Base-by-base conservation (phyloP, 208 protist genomes). In the Crithidia acanthocephali region DNA sequence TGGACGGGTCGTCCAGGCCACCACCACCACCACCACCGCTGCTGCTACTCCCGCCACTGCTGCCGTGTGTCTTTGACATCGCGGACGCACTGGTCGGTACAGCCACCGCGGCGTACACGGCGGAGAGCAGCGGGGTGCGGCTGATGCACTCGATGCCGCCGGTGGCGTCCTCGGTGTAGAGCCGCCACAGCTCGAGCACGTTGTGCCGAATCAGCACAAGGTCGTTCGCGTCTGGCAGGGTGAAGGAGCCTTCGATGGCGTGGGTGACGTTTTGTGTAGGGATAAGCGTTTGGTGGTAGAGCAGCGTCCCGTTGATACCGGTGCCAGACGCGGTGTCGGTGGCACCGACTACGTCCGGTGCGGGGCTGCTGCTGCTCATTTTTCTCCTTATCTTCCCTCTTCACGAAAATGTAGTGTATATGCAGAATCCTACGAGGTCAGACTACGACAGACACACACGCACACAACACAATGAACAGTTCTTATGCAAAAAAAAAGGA, bases 271-370 rank as follows among this genome's bases (percentile, higher is more conserved):
- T 77, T 68, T 94, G 88, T 6, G 91, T 86, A 6, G 88, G 85
- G 35, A 95, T 92, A 9, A 95, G 79, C 1, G 88, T 93, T 52
- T 95, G 91, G 66, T 95, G 91, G 61, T 94, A 95, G 50, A 93
- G 72, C 1, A 95, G 60, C 20, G 72, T 71, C 23, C 75, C 76
- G 68, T 91, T 92, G 28, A 48, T 32, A 5, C 50, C 32, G 11
- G 32, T 28, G 15, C 73, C 56, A 15, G 22, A 25, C 27, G 57
- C 28, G 23, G 47, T 59, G 23, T 3, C 27, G 28, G 27, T 27
- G 27, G 27, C 42, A 15, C 16, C n/a, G 20, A 15, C 47, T 22
- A 40, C 72, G 20, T 61, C 25, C 8, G 60, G 45, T 52, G 51
- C 64, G 18, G 59, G 56, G 20, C 44, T n/a, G n/a, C 13, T 44